phyloP scores from a whole-genome alignment of 140 eudicot species.

The Senecio squalidus region DNA sequence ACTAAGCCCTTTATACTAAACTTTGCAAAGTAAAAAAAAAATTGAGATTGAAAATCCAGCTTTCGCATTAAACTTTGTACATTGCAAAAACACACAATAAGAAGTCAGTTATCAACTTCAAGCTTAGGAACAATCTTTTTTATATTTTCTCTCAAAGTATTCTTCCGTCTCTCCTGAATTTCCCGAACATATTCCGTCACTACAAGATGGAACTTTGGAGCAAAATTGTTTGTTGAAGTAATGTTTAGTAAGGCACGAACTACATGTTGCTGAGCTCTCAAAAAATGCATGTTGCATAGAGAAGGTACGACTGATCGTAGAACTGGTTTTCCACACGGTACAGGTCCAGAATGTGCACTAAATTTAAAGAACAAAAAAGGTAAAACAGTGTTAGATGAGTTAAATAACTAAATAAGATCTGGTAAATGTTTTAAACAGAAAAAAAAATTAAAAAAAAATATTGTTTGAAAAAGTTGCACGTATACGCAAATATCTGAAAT shows the following conservation, averaged over 20 bases:
- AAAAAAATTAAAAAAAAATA: no score
- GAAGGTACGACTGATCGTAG: slow-evolving; percentile 49
- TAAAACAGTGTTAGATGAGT: not conserved
- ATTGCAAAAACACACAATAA: slow-evolving; percentile 18
- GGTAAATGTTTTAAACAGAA: no score
- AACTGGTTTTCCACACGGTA: slow-evolving; percentile 51
- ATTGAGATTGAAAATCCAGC: slow-evolving; percentile 20
- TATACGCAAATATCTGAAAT: not conserved
- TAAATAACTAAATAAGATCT: no score
- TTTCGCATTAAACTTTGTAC: slow-evolving; percentile 32
- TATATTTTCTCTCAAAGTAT: slow-evolving; percentile 24
- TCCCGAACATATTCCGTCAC: slow-evolving; percentile 47
- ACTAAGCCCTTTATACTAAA: not conserved
- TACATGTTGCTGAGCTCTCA: slow-evolving; percentile 50
- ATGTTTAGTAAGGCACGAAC: slow-evolving; percentile 40
- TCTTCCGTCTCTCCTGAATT: slow-evolving; percentile 45
- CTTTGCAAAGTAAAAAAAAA: not conserved
- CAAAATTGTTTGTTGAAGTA: slow-evolving; percentile 35
- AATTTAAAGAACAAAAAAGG: not conserved
- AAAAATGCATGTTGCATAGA: slow-evolving; percentile 37
- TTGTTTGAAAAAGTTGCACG: no score
- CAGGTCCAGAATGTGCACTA: slow-evolving; percentile 39
- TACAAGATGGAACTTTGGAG: slow-evolving; percentile 50
- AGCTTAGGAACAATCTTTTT: slow-evolving; percentile 26
- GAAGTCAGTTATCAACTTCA: slow-evolving; percentile 22